Evolutionary conservation across 2,329 filamentous ascomycete species (phyloP), one percentile per base, ranked within the genome.

Genomic region (Xylariales sp.): DNA sequence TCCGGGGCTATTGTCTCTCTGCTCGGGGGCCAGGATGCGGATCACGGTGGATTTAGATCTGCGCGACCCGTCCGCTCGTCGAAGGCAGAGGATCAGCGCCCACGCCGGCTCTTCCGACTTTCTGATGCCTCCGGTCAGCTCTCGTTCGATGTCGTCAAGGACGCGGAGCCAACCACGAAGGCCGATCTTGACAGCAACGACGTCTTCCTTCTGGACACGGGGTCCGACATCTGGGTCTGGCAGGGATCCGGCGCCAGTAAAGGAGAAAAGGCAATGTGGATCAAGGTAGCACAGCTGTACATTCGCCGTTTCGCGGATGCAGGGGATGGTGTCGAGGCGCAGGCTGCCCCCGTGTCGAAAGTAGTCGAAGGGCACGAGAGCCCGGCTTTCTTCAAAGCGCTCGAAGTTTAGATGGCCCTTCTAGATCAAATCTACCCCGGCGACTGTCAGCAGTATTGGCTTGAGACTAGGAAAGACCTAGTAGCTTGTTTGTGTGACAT

Each of bases 141-240:
- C 12, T 62, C 65, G 0, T 83, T 85, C 46, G 67, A 74, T 34
- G 60, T 79, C 3, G 70, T 82, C 46, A 81, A 77, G 52, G 74
- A 82, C 31, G 75, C 73, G 0, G 54, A 60, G 20, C 54, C 51
- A 2, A 66, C 80, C 11, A 53, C 60, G 3, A 56, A 52, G 33
- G 55, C 60, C 0, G 78, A 82, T 48, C 60, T 85, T 5, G 70
- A 81, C 46, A 69, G 69, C 29, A 66, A 71, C 33, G 80, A 84
- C 51, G 72, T 85, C 4, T 85, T 84, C 52, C 56, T 86, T 15
- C 65, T 82, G 45, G 78, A 82, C 49, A 68, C 65, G 1, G 78
- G 79, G 5, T 70, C 58, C 38, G 63, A 63, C 6, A 64, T 85
- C 24, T 86, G 80, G 80, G 77, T 85, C 2, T 85, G 82, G 82